Conservation (phyloP, 2,329 filamentous ascomycete species). For the Aureobasidium sp. region DNA sequence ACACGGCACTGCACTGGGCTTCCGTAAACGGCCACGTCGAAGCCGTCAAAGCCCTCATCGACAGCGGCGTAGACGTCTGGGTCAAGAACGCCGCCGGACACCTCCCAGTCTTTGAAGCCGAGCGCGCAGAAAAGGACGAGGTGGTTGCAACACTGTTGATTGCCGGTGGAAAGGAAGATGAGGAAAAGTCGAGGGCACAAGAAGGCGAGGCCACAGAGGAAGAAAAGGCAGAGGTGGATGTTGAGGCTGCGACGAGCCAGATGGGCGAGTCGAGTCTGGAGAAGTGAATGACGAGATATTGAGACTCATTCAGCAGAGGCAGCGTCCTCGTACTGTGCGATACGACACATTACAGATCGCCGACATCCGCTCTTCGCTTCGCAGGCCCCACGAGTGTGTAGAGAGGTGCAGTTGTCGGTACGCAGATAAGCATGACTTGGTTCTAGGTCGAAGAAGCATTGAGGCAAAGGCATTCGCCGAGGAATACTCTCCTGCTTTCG, state of each 20-base stretch:
- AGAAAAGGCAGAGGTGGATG: constrained; percentile 13
- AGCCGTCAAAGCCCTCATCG: constrained; percentile 69
- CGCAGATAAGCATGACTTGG: not conserved
- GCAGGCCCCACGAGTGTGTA: not conserved
- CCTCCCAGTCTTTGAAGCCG: constrained; percentile 47
- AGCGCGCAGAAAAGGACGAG: constrained; percentile 42
- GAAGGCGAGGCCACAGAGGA: constrained; percentile 15
- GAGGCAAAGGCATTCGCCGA: not conserved
- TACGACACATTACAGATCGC: not conserved
- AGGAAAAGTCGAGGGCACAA: constrained; percentile 22
- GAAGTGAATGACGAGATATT: not conserved
- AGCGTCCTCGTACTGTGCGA: not conserved
- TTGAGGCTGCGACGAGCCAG: constrained; percentile 3
- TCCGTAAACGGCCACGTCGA: constrained; percentile 81
- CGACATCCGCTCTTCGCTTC: not conserved
- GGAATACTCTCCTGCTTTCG: not conserved
- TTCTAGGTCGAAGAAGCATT: not conserved
- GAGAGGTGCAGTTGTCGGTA: not conserved
- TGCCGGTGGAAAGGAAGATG: constrained; percentile 37
- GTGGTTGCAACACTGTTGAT: constrained; percentile 43
- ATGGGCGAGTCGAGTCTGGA: constrained; percentile 11
- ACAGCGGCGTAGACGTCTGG: constrained; percentile 68
- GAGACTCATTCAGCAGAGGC: not conserved
- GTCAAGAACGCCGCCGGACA: constrained; percentile 79
- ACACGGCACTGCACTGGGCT: constrained; percentile 92